phyloP scores from a whole-genome alignment of 163 green algal genomes.

The Scenedesmus sp. region DNA sequence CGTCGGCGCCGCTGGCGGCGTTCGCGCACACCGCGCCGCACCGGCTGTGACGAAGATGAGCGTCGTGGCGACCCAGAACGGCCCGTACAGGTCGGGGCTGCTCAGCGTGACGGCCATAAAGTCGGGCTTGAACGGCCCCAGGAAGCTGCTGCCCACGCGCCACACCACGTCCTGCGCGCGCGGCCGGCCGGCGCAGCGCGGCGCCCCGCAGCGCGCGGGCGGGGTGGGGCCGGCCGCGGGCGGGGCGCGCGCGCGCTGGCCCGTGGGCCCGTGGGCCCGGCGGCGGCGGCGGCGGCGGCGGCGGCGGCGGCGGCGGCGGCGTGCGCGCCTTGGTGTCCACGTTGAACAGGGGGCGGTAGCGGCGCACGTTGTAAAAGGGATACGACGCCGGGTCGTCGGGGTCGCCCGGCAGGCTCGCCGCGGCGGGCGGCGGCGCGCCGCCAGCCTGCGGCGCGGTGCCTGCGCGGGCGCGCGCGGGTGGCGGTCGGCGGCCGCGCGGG shows the following conservation, averaged over 20 bases:
- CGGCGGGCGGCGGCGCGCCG: too few relatives aligned
- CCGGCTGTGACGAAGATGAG: conserved; percentile 87
- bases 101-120: conserved; percentile 82
- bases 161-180: conserved; percentile 77
- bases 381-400: conserved; percentile 63
- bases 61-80: conserved; percentile 92
- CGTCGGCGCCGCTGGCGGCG: too few relatives aligned
- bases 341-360: conserved; percentile 89
- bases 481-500: too few relatives aligned
- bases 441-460: too few relatives aligned
- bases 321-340: conserved; percentile 81
- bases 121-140: conserved; percentile 73
- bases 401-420: conserved; percentile 3
- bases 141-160: conserved; percentile 78
- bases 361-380: conserved; percentile 75
- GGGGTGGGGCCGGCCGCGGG: not conserved
- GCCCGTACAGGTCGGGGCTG: conserved; percentile 91
- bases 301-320: not conserved
- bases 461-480: too few relatives aligned
- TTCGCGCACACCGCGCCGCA: not conserved
- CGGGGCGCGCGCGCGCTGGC: too few relatives aligned
- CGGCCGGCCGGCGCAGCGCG: too few relatives aligned
- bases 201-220: too few relatives aligned
- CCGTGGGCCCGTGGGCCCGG: too few relatives aligned
- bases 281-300: not conserved